A percentile compares a stretch with the other conserved stretches of the same genome.
These are phyloP conservation scores for Geotrichum carabidarum DNA, from an alignment of 1,139 yeast genomes.

Conservation along the genomic window DNA sequence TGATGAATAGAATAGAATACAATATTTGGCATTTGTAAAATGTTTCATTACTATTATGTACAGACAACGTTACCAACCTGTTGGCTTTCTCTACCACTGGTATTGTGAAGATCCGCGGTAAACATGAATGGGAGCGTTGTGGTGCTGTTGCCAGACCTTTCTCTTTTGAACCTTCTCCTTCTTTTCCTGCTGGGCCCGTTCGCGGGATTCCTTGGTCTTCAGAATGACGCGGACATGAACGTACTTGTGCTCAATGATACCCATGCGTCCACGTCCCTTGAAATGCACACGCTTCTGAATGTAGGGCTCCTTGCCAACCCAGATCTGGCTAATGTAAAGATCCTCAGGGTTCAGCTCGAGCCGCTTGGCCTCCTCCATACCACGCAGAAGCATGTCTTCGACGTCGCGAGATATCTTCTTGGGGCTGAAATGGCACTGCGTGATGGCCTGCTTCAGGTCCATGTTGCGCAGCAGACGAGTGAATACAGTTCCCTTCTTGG, in stretches of 20 bases:
- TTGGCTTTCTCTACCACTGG: slow-evolving; percentile 33
- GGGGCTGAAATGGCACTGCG: slow-evolving; percentile 84
- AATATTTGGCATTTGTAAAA: slow-evolving; percentile 13
- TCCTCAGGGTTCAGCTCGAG: slow-evolving; percentile 57
- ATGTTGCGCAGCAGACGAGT: slow-evolving; percentile 69
- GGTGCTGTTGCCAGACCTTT: slow-evolving; percentile 30
- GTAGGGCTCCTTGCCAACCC: slow-evolving; percentile 88
- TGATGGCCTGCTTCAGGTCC: slow-evolving; percentile 73
- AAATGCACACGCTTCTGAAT: slow-evolving; percentile 70
- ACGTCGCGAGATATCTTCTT: slow-evolving; percentile 78
- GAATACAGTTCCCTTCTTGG: slow-evolving; percentile 82
- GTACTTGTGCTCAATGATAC: slow-evolving; percentile 68
- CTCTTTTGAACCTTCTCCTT: slow-evolving; percentile 43
- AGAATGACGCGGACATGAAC: slow-evolving; percentile 78
- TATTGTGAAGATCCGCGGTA: slow-evolving; percentile 29
- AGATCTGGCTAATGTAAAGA: slow-evolving; percentile 71
- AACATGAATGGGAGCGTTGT: slow-evolving; percentile 28
- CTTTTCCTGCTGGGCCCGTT: slow-evolving; percentile 44
- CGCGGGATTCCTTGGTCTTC: slow-evolving; percentile 56
- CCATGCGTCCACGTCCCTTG: slow-evolving; percentile 89
- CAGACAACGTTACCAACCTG: neutral
- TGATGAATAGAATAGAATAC: slow-evolving; percentile 19
- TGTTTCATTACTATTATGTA: slow-evolving; percentile 9
- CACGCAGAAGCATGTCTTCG: slow-evolving; percentile 67
- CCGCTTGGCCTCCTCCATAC: slow-evolving; percentile 61